Evolutionary conservation across 176 grass and related monocot species (phyloP).

Genomic region (Zoysia japonica): DNA sequence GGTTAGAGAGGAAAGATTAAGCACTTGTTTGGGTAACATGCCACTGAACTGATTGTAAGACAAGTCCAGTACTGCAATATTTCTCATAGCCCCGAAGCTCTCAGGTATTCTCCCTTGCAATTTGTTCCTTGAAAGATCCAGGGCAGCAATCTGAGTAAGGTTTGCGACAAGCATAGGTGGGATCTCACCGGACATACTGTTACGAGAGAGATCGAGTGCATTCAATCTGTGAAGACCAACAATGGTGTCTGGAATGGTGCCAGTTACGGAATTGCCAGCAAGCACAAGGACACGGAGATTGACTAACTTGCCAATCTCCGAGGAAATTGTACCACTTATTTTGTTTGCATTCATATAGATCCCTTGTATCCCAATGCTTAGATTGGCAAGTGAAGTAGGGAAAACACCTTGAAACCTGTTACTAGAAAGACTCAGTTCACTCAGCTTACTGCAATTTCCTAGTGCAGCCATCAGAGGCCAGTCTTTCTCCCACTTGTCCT

Average conservation of each 20-base stretch:
- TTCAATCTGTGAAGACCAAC: background rate
- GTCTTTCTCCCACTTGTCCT: slow-evolving; percentile 28
- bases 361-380: background rate
- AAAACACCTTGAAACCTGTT: slow-evolving; percentile 21
- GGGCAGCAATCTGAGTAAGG: background rate
- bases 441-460: slow-evolving; percentile 28
- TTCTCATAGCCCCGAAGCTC: slow-evolving; percentile 8
- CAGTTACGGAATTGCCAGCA: slow-evolving; percentile 18
- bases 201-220: slow-evolving; percentile 24
- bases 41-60: slow-evolving; percentile 33
- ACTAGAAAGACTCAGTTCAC: slow-evolving; percentile 3
- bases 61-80: slow-evolving; percentile 16
- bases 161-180: slow-evolving; percentile 24
- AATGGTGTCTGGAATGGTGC: slow-evolving; percentile 28
- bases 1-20: slow-evolving; percentile 32
- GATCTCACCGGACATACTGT: slow-evolving; percentile 6
- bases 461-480: slow-evolving; percentile 27
- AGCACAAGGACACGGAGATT: slow-evolving; percentile 3
- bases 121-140: background rate
- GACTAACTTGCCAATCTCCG: slow-evolving; percentile 8
- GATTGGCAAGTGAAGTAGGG: slow-evolving; percentile 20
- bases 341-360: background rate
- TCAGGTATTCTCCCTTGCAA: slow-evolving; percentile 31
- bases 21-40: slow-evolving; percentile 17
- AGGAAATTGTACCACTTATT: slow-evolving; percentile 12